These are phyloP conservation scores for Phaeodactylum tricornutum DNA, from an alignment of 108 stramenopile genomes.

Conservation along the genomic window DNA sequence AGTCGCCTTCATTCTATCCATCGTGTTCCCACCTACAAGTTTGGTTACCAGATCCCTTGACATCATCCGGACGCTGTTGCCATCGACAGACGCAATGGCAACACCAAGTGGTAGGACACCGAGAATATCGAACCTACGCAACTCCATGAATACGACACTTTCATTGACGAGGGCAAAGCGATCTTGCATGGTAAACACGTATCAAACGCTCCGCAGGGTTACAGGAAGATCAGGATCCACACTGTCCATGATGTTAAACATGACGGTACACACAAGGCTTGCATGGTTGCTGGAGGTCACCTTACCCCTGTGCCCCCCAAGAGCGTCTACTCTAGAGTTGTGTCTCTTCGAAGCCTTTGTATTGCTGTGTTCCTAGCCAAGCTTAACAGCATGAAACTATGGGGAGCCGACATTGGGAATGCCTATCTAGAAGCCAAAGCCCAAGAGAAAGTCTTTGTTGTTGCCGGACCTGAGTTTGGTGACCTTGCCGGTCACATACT, in stretches of 20 bases:
- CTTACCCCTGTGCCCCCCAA: conserved; percentile 5
- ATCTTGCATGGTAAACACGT: neutral
- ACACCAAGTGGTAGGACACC: conserved; percentile 22
- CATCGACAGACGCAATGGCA: conserved; percentile 13
- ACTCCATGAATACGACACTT: conserved; percentile 18
- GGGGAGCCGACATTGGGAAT: too few species aligned
- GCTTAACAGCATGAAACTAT: too few species aligned
- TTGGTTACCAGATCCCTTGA: conserved; percentile 18
- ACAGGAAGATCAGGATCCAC: conserved; percentile 19
- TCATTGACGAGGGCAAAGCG: conserved; percentile 11
- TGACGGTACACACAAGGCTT: conserved; percentile 13
- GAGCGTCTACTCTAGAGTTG: conserved; percentile 24
- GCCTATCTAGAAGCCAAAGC: too few species aligned
- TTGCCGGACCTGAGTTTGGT: too few species aligned
- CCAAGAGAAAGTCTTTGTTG: too few species aligned
- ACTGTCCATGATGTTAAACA: conserved; percentile 22
- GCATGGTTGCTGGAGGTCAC: conserved; percentile 18
- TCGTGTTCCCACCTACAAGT: conserved; percentile 16
- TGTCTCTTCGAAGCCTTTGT: conserved; percentile 2
- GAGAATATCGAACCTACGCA: conserved; percentile 6
- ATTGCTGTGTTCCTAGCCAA: neutral
- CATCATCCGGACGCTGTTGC: conserved; percentile 10
- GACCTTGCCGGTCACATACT: too few species aligned
- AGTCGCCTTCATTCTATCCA: too few species aligned
- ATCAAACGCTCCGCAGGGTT: conserved; percentile 12